Base-by-base conservation (phyloP, 2,329 filamentous ascomycete genomes). In the Dactylellina haptotyla region DNA sequence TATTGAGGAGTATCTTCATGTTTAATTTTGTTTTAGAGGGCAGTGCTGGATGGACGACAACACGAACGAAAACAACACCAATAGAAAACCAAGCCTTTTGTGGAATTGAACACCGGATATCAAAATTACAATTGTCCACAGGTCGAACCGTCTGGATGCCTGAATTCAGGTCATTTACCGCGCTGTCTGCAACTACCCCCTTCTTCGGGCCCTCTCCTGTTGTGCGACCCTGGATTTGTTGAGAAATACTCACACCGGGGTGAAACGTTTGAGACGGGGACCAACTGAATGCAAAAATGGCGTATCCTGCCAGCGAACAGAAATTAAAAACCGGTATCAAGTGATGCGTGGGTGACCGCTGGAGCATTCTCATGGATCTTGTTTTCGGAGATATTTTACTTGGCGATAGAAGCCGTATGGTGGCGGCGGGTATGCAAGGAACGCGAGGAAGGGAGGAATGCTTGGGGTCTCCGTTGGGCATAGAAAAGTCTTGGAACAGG, bases 341-440 rank as follows among this genome's bases (percentile, higher is more conserved):
- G n/a, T 32, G 28, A 30, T 32, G 8, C 9, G 53, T 6, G 28
- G 28, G n/a, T 50, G 45, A 50, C n/a, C 4, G 14, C 8, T 46
- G 16, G 20, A 6, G 20, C 5, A 12, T 37, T 16, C 34, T 54
- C n/a, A 54, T 12, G 18, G 16, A 23, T 20, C 23, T 25, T 46
- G 5, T 8, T 50, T 16, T 63, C 57, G 65, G 48, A 63, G 48
- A 70, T 62, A 50, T 63, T 63, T 57, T 51, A 20, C 48, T 63
- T 62, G 65, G 57, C 57, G 18, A n/a, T 20, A 16, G 45, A 4
- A 9, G 18, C 14, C 51, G 26, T 28, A 28, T 32, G 51, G 51
- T 23, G 25, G 39, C 23, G 41, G 26, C 48, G 65, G 57, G 41
- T 70, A 70, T 70, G 65, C 39, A 62, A 57, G 65, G 48, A 54